Conservation (phyloP, 1,284 basidiomycete species). For the Ganoderma sp. region DNA sequence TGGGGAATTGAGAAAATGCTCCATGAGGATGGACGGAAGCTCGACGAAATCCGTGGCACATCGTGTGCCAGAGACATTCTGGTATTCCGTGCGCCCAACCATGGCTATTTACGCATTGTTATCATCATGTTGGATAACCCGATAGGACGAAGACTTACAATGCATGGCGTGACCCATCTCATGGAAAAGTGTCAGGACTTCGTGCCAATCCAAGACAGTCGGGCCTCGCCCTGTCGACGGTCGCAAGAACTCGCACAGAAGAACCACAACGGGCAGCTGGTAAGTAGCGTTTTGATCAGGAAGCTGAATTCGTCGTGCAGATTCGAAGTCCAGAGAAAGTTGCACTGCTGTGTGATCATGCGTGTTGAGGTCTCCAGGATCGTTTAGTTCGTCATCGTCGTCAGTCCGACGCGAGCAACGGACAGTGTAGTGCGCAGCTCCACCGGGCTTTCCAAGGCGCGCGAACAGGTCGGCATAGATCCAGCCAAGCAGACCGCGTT, state of each 20-base stretch:
- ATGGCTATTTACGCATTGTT: too few relatives aligned
- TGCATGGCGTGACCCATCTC: conserved; percentile 99
- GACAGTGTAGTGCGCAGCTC: conserved; percentile 97
- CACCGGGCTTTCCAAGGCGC: conserved; percentile 84
- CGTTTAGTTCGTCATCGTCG: conserved; percentile 81
- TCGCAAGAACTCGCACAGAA: conserved; percentile 87
- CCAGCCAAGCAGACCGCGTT: conserved; percentile 86
- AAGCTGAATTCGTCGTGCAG: conserved; percentile 59
- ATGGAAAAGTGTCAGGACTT: conserved; percentile 95
- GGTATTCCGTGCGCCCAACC: conserved; percentile 97
- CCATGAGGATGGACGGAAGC: conserved; percentile 98
- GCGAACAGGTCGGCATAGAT: conserved; percentile 95
- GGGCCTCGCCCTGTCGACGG: conserved; percentile 69
- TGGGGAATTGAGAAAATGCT: conserved; percentile 90
- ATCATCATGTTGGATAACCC: conserved; percentile 48
- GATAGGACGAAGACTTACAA: conserved; percentile 56
- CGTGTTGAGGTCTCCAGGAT: conserved; percentile 56
- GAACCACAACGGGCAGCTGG: conserved; percentile 91
- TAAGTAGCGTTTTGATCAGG: conserved; percentile 72
- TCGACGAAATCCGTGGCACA: conserved; percentile 99
- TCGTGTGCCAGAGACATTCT: conserved; percentile 98
- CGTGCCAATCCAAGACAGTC: conserved; percentile 88
- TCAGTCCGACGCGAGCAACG: conserved; percentile 92
- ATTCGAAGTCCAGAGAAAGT: conserved; percentile 66
- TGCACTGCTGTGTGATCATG: conserved; percentile 41